A percentile compares a stretch with the other conserved stretches of the same genome.
Evolutionary conservation across 306 rosid species (phyloP).

Genomic region (Lagenaria siceraria): DNA sequence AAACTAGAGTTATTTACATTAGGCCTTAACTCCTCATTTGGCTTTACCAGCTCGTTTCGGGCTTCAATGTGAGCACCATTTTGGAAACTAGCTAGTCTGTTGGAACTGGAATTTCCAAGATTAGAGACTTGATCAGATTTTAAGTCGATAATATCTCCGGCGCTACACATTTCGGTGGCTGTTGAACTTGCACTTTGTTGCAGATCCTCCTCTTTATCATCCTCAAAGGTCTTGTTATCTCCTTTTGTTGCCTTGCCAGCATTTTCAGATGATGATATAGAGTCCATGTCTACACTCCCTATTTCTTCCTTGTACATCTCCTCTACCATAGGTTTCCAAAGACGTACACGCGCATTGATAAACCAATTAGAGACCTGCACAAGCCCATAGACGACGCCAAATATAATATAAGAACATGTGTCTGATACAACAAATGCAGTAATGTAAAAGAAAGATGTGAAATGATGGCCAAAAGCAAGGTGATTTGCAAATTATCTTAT

Average conservation of each 20-base stretch:
- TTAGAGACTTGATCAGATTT: conserved; percentile 29
- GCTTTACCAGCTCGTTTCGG: conserved; percentile 26
- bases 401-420: neutral
- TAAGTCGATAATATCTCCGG: conserved; percentile 35
- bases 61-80: conserved; percentile 16
- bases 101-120: conserved; percentile 28
- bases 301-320: conserved; percentile 79
- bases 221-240: conserved; percentile 32
- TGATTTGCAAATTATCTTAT: neutral
- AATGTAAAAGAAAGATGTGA: neutral
- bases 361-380: conserved; percentile 81
- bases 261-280: conserved; percentile 57
- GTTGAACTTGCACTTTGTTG: conserved; percentile 39
- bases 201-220: conserved; percentile 35
- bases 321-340: conserved; percentile 90
- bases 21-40: conserved; percentile 31
- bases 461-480: neutral
- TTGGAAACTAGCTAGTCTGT: conserved; percentile 23
- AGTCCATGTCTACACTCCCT: conserved; percentile 47
- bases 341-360: conserved; percentile 78
- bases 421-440: neutral
- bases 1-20: conserved; percentile 28
- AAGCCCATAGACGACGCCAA: conserved; percentile 1
- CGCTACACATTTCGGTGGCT: conserved; percentile 32
- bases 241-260: conserved; percentile 36